Base-by-base conservation (phyloP, 2,329 filamentous ascomycete species). In the Boeremia exigua region DNA sequence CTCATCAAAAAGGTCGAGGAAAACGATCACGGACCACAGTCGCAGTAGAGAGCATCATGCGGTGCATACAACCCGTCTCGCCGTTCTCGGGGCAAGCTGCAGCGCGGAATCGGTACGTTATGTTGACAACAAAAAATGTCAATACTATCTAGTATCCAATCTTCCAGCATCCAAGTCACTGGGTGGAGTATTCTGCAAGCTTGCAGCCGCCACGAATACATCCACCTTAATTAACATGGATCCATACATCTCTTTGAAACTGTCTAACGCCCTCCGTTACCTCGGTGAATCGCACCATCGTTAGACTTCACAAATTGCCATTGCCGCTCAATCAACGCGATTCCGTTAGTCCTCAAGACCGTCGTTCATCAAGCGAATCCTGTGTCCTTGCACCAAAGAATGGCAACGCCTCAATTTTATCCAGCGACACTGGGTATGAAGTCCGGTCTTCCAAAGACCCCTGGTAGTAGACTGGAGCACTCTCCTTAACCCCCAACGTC, bases 391-490 rank as follows among this genome's bases (percentile, higher is more conserved):
- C 60, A 62, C 80, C 77, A 5, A 78, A 61, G 54, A 75, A 79
- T 2, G 78, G 77, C 63, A 66, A 79, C 0, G 66, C 61, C 15
- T 70, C 48, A 3, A 37, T 25, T 66, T 77, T 77, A 79, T 66
- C 0, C 78, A 61, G 5, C 78, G 65, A 32, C 73, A 73, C 60
- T 80, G 80, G 54, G 80, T 79, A 40, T 80, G 73, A 2, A 77
- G 58, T 0, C 77, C 78, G 1, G 73, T 77, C 44, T 71, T 66
- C 3, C 76, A 78, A 14, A 80, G 56, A 0, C 78, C 78, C 46
- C 79, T 79, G 60, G 79, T 70, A 47, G 65, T 69, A 9, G 68
- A 59, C 8, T 71, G 63, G n/a, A 77, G 59, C 30, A 67, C 66
- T 71, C 66, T 17, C 67, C 66, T 48, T 74, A 70, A 12, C 52